Evolutionary conservation across 306 rosid genomes (phyloP).

Genomic region (Lupinus albus): DNA sequence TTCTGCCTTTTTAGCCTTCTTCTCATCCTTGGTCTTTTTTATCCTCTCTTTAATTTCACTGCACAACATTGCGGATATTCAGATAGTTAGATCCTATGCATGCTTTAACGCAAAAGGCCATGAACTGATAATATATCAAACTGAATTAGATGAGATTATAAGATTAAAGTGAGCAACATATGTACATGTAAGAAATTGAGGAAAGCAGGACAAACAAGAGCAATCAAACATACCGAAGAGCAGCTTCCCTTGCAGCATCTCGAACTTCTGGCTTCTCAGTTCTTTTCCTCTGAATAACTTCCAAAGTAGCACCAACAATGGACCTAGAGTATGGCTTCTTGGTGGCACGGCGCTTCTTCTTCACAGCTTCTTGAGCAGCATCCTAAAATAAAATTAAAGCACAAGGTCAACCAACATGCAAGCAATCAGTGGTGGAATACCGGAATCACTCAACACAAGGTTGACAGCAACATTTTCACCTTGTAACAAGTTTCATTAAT

Average conservation of each 20-base stretch:
- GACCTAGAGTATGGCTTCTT: slow-evolving; percentile 77
- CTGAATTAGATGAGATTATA: background rate
- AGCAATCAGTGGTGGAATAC: background rate
- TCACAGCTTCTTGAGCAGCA: slow-evolving; percentile 75
- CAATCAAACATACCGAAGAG: slow-evolving; percentile 59
- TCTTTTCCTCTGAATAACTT: slow-evolving; percentile 68
- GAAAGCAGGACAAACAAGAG: background rate
- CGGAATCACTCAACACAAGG: background rate
- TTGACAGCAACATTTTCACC: background rate
- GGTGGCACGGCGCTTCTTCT: slow-evolving; percentile 66
- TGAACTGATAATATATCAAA: too few relatives aligned
- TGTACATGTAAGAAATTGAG: background rate
- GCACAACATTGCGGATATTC: slow-evolving; percentile 18
- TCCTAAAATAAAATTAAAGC: slow-evolving; percentile 46
- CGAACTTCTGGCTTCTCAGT: slow-evolving; percentile 73
- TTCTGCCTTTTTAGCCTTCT: slow-evolving; percentile 89
- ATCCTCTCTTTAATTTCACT: slow-evolving; percentile 89
- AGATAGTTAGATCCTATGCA: slow-evolving; percentile 1
- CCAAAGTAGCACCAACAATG: slow-evolving; percentile 68
- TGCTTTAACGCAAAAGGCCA: background rate
- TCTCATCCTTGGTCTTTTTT: slow-evolving; percentile 86
- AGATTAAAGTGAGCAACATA: background rate
- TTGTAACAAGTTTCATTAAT: background rate
- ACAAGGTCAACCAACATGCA: background rate
- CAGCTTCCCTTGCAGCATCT: slow-evolving; percentile 83